These are phyloP conservation scores for Lojkania enalia DNA, from an alignment of 2,329 filamentous ascomycete genomes.

Conservation along the genomic window DNA sequence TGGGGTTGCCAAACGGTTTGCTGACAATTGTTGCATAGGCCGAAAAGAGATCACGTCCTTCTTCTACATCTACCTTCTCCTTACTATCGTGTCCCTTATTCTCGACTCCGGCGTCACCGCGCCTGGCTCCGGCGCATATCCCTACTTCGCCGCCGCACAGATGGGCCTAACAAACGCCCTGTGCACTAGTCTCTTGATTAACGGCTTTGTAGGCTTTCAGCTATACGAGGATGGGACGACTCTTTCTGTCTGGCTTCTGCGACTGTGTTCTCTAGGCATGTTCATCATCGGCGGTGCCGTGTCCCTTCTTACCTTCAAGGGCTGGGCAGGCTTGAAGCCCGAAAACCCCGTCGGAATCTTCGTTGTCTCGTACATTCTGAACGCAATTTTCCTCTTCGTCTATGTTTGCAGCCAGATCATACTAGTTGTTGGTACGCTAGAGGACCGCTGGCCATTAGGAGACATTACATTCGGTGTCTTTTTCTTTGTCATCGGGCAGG, in stretches of 20 bases:
- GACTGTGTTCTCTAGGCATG: constrained; percentile 75
- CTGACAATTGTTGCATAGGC: constrained; percentile 48
- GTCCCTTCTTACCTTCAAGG: constrained; percentile 88
- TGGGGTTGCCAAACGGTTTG: constrained; percentile 51
- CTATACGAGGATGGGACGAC: constrained; percentile 96
- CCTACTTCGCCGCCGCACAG: constrained; percentile 90
- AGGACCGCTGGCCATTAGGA: constrained; percentile 93
- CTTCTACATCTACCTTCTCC: constrained; percentile 94
- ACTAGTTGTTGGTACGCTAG: constrained; percentile 83
- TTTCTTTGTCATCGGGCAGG: constrained; percentile 90
- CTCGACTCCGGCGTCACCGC: constrained; percentile 93
- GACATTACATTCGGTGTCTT: constrained; percentile 89
- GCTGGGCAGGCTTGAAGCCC: constrained; percentile 82
- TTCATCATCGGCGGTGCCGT: constrained; percentile 87
- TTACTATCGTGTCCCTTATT: constrained; percentile 85
- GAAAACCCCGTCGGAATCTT: constrained; percentile 88
- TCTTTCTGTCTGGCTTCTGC: constrained; percentile 89
- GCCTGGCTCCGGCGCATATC: constrained; percentile 76
- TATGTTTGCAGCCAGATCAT: constrained; percentile 88
- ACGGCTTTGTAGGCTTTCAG: constrained; percentile 98
- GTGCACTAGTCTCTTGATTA: constrained; percentile 88
- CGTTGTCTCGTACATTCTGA: constrained; percentile 87
- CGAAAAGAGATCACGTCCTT: constrained; percentile 79
- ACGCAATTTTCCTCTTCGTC: constrained; percentile 80
- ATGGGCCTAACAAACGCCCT: constrained; percentile 82